Percentiles rank a stretch among this genome's conserved stretches.
phyloP scores from a whole-genome alignment of 164 flowering plant genomes.

The Aristolochia fimbriata region DNA sequence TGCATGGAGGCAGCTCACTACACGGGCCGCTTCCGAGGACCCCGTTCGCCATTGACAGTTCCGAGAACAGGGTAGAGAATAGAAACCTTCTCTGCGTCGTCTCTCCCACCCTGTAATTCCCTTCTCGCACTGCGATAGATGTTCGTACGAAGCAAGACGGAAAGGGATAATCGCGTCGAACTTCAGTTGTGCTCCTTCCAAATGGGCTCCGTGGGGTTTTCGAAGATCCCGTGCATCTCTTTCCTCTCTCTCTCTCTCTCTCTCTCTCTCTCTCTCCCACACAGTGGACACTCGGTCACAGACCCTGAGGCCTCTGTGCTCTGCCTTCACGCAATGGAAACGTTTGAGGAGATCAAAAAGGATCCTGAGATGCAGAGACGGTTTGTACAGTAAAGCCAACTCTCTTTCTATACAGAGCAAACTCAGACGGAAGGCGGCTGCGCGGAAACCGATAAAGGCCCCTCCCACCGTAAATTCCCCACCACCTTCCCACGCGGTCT shows the following conservation, averaged over 20 bases:
- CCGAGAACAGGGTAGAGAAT: too few relatives aligned
- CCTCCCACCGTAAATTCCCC: too few relatives aligned
- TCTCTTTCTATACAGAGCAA: not conserved
- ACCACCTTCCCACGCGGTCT: too few relatives aligned
- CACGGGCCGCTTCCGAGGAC: too few relatives aligned
- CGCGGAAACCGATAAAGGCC: not conserved
- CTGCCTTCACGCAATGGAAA: not conserved
- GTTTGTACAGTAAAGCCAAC: not conserved
- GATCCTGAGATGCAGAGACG: not conserved
- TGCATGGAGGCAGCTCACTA: too few relatives aligned
- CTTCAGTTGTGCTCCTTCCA: not conserved
- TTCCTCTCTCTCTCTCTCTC: not conserved
- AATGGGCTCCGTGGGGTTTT: not conserved
- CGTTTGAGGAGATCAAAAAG: not conserved
- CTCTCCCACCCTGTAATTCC: too few relatives aligned
- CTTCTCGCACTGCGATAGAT: not conserved
- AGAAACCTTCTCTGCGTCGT: too few relatives aligned
- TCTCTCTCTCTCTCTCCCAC: not conserved
- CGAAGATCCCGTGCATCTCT: not conserved
- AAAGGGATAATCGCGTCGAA: not conserved
- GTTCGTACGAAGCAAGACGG: not conserved
- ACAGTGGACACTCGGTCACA: too few relatives aligned
- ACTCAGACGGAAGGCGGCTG: constrained; percentile 1
- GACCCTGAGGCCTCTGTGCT: too few relatives aligned
- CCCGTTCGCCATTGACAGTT: too few relatives aligned